Conservation (phyloP, 2,329 filamentous ascomycete genomes). For the Geosmithia flava region DNA sequence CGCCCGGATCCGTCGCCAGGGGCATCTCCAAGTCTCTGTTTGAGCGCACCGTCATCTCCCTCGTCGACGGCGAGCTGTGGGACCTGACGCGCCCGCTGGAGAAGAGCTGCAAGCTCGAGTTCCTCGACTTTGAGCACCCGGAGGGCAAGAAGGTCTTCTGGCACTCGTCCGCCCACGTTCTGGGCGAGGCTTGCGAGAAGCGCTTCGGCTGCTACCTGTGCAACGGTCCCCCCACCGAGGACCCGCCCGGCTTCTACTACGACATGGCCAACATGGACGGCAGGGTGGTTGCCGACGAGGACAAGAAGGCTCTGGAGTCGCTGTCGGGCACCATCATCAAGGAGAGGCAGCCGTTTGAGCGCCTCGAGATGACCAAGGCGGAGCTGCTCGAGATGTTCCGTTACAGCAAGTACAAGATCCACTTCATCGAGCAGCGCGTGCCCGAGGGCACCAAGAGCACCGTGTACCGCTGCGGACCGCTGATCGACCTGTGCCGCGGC, state of each 20-base stretch:
- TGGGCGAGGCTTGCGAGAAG: constrained; percentile 89
- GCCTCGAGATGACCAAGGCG: constrained; percentile 78
- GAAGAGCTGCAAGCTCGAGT: constrained; percentile 71
- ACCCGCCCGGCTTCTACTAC: constrained; percentile 77
- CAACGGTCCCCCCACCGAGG: constrained; percentile 82
- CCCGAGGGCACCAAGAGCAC: constrained; percentile 82
- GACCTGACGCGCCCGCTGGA: constrained; percentile 86
- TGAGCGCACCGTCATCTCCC: constrained; percentile 78
- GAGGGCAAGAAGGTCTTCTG: constrained; percentile 80
- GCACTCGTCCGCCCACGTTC: constrained; percentile 90
- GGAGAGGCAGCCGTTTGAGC: constrained; percentile 92
- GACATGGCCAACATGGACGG: constrained; percentile 64
- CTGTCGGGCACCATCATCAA: constrained; percentile 79
- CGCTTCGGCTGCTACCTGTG: constrained; percentile 86
- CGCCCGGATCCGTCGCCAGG: constrained; percentile 65
- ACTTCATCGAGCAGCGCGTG: constrained; percentile 67
- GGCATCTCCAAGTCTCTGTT: constrained; percentile 74
- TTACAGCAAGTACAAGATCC: constrained; percentile 97
- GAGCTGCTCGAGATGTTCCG: constrained; percentile 89
- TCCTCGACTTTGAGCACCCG: constrained; percentile 63
- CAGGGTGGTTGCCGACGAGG: constrained; percentile 58
- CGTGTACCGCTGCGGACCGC: constrained; percentile 83
- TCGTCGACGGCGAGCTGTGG: constrained; percentile 78
- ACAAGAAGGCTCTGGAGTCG: constrained; percentile 77
- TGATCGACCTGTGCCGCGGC: constrained; percentile 91